These are phyloP conservation scores for Sophora flavescens DNA, from an alignment of 306 rosid genomes.

Conservation along the genomic window DNA sequence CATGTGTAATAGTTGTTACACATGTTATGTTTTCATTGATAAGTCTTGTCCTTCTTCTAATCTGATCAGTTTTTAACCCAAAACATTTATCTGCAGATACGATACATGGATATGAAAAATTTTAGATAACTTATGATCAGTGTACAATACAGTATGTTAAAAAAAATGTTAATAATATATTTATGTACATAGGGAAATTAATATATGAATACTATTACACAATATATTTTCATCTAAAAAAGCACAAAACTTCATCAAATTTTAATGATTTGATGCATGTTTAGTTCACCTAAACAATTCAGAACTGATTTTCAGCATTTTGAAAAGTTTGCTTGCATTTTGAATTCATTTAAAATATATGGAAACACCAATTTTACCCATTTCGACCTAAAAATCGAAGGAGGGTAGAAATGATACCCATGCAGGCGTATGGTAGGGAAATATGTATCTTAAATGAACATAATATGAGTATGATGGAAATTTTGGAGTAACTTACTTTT, in stretches of 20 bases:
- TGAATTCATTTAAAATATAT: conserved; percentile 16
- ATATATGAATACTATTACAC: background rate
- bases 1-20: no score
- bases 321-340: background rate
- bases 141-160: background rate
- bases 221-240: conserved; percentile 20
- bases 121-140: background rate
- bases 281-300: conserved; percentile 4
- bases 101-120: background rate
- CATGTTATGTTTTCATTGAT: no score
- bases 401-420: background rate
- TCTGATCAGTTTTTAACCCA: conserved; percentile 14
- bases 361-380: background rate
- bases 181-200: background rate
- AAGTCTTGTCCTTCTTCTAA: no score
- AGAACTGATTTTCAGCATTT: conserved; percentile 26
- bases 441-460: background rate
- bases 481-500: background rate
- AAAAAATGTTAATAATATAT: background rate
- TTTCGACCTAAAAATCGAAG: background rate
- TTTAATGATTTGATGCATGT: conserved; percentile 2
- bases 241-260: background rate
- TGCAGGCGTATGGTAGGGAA: background rate
- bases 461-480: background rate
- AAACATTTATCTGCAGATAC: conserved; percentile 6